Evolutionary conservation across 257 asterid species (phyloP), one percentile per base, ranked within the genome.

Genomic region (Rehmannia glutinosa): DNA sequence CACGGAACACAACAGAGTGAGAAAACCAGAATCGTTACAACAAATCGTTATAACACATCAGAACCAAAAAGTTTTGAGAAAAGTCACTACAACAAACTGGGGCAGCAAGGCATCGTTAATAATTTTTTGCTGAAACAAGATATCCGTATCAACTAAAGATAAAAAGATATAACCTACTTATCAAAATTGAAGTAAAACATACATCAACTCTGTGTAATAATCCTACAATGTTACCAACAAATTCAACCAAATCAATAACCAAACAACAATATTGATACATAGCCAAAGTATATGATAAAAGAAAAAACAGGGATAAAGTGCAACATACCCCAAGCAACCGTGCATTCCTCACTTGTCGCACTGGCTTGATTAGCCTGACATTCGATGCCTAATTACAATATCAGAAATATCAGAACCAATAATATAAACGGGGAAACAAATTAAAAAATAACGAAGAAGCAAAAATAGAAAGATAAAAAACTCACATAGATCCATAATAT

Each of bases 361-460:
- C 97, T 92, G 59, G 97, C 97, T 72, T 92, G 98, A 86, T 92
- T 92, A 54, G 98, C 97, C 83, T 92, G 98, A 69, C 98, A 92
- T 85, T 92, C 98, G 2, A 90, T 87, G 76, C 98, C 98, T 92
- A 70, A 68, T 70, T 5, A 65, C 70, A 64, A 51, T 15, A 68
- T 16, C 38, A 46, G 43, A 3, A 62, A 43, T 41, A 73, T 12
- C 6, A 27, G 35, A 71, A 36, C 24, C 54, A 61, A 65, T 8
- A 64, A 25, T 51, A 20, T 8, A 13, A 66, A 55, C 19, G 42
- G 12, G 12, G 39, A 32, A n/a, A n/a, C 2, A 16, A 60, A 23
- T 11, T 20, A 15, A 16, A 49, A 24, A 16, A 0, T 9, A 43
- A n/a, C 49, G 27, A 11, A 42, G 24, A 56, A n/a, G n/a, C n/a